Base-by-base conservation (phyloP, 1,139 yeast species). In the Pichia cactophila region DNA sequence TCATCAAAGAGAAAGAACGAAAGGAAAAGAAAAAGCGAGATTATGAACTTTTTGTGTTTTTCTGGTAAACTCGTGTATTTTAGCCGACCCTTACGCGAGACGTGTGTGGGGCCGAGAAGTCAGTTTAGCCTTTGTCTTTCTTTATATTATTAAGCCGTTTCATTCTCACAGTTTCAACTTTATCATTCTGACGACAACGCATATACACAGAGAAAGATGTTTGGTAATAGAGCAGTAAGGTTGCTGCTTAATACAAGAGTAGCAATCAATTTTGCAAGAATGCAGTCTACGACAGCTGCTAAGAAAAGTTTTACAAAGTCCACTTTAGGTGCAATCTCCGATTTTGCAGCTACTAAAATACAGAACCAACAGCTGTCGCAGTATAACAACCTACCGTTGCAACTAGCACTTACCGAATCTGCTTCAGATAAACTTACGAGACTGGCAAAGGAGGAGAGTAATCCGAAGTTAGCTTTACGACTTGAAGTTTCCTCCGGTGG, bases 401-500 rank as follows among this genome's bases (percentile, higher is more conserved):
- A 61, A 33, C 20, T 66, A 16, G 66, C 65, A 9, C 54, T 66
- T 2, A 61, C 68, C 0, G 47, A 52, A 63, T 56, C 43, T 55
- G 69, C 69, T 1, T 57, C 64, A 9, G 50, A 49, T 2, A 64
- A 64, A 63, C 70, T 92, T 44, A 76, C 75, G 33, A 63, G 64
- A 12, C 78, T 90, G 16, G 76, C 81, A 16, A 60, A 66, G 23
- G 74, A 70, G 3, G 96, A 89, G 55, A 59, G 70, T 12, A 77
- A 83, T 49, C 77, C 81, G 0, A 70, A 80, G 44, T 61, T 82
- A n/a, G 86, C 86, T 0, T 70, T 92, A 41, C 72, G 84, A 46
- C 78, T 94, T 7, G 70, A 76, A n/a, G 97, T 94, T 6, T 97
- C 90, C 59, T 86, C 96, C 61, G 99, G 98, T 7, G 99, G 99